A percentile compares a stretch with the other conserved stretches of the same genome.
Evolutionary conservation across 495 filamentous ascomycete genomes (phyloP).

Genomic region (Neurospora sp.): DNA sequence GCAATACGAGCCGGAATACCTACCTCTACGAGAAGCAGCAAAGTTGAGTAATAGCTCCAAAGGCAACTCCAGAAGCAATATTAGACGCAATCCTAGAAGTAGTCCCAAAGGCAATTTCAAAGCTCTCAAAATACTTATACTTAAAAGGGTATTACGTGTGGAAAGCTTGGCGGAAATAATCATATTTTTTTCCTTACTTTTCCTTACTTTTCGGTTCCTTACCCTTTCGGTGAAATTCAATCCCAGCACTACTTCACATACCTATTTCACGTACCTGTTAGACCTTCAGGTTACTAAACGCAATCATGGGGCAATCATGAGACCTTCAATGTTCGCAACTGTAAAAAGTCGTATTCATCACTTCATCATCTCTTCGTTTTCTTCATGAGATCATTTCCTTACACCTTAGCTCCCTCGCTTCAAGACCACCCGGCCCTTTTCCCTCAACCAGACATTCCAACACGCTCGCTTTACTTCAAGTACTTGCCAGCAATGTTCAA

Average conservation of each 20-base stretch:
- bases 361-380: not conserved
- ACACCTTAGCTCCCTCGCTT: not conserved
- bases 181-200: too few species aligned
- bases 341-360: not conserved
- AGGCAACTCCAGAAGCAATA: not conserved
- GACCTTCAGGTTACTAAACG: not conserved
- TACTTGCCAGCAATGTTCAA: slow-evolving; percentile 13
- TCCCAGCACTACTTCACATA: not conserved
- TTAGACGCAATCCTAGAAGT: too few species aligned
- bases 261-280: not conserved
- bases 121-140: too few species aligned
- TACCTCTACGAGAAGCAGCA: too few species aligned
- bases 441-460: not conserved
- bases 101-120: too few species aligned
- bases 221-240: too few species aligned
- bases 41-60: too few species aligned
- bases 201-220: too few species aligned
- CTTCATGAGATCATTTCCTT: not conserved
- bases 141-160: too few species aligned
- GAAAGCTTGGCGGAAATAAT: too few species aligned
- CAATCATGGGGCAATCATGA: not conserved
- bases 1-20: too few species aligned
- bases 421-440: not conserved
- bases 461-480: not conserved
- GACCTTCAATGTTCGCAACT: not conserved